Base-by-base conservation (phyloP, 2,329 filamentous ascomycete species). In the Pseudomassariella vexata region DNA sequence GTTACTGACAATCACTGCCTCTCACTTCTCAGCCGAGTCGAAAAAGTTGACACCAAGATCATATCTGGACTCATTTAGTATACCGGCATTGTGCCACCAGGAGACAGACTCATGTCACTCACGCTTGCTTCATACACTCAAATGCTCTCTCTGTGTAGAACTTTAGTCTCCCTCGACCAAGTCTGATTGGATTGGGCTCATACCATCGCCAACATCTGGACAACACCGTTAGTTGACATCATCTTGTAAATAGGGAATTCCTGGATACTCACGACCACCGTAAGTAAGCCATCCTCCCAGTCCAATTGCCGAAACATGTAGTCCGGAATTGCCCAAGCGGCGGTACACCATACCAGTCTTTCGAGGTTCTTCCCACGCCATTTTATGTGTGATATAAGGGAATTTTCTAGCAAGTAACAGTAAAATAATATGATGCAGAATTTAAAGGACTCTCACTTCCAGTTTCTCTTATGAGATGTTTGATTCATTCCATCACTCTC, bases 231-330 rank as follows among this genome's bases (percentile, higher is more conserved):
- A n/a, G n/a, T n/a, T n/a, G n/a, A n/a, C n/a, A n/a, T n/a, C n/a
- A n/a, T n/a, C n/a, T n/a, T n/a, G n/a, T n/a, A n/a, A n/a, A n/a
- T n/a, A n/a, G n/a, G n/a, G n/a, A n/a, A n/a, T n/a, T n/a, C n/a
- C n/a, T n/a, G n/a, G n/a, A n/a, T n/a, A n/a, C n/a, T n/a, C n/a
- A n/a, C n/a, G 79, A 12, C 81, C 82, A 33, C 83, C 83, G 44
- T 85, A 86, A 1, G 83, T 87, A 32, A 88, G 66, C 79, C 79
- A 81, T 44, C 78, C 75, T 37, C 78, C 83, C 3, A 88, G 66
- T 2, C 79, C 80, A 40, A 88, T 81, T 27, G 77, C 71, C 18
- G 82, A 87, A 20, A 88, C 81, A 54, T 86, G 77, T 12, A 88
- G 69, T 33, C 83, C 82, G 11, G 79, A 82, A 23, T 72, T 73